Evolutionary conservation across 2,329 filamentous ascomycete species (phyloP).

Genomic region (Ciborinia camelliae): DNA sequence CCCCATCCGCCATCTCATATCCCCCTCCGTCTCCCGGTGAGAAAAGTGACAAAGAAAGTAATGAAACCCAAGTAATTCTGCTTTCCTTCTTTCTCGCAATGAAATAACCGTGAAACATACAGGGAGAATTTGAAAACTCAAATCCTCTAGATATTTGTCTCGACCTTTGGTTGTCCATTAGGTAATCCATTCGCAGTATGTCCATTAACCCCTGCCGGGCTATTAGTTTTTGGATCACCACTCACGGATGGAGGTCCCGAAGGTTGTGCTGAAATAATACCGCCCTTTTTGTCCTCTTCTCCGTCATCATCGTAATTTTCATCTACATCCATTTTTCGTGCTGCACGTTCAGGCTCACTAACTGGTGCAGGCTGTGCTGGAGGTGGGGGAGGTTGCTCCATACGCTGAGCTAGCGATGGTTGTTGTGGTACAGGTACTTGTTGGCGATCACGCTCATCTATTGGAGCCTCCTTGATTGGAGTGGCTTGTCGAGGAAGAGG

Average conservation of each 20-base stretch:
- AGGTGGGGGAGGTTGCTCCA: constrained; percentile 37
- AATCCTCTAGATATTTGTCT: constrained; percentile 22
- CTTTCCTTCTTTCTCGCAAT: background rate
- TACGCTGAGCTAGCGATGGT: constrained; percentile 40
- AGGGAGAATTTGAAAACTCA: background rate
- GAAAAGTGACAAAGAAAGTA: background rate
- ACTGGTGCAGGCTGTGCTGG: constrained; percentile 46
- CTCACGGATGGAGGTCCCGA: constrained; percentile 44
- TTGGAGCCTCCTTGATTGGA: constrained; percentile 48
- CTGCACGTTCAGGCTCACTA: constrained; percentile 77
- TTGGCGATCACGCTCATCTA: constrained; percentile 51
- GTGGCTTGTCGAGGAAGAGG: constrained; percentile 28
- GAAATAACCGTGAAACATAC: background rate
- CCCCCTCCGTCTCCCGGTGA: background rate
- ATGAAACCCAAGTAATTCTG: background rate
- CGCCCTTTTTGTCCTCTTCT: constrained; percentile 74
- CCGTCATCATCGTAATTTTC: constrained; percentile 96
- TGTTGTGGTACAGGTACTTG: constrained; percentile 37
- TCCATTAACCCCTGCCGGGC: constrained; percentile 43
- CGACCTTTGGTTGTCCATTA: constrained; percentile 36
- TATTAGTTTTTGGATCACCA: constrained; percentile 50
- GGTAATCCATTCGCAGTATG: constrained; percentile 34
- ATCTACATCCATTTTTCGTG: constrained; percentile 93
- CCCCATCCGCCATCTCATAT: background rate
- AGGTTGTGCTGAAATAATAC: constrained; percentile 44